A percentile compares a stretch with the other conserved stretches of the same genome.
phyloP scores from a whole-genome alignment of 2,329 filamentous ascomycete genomes.

The Penicillium sp. region DNA sequence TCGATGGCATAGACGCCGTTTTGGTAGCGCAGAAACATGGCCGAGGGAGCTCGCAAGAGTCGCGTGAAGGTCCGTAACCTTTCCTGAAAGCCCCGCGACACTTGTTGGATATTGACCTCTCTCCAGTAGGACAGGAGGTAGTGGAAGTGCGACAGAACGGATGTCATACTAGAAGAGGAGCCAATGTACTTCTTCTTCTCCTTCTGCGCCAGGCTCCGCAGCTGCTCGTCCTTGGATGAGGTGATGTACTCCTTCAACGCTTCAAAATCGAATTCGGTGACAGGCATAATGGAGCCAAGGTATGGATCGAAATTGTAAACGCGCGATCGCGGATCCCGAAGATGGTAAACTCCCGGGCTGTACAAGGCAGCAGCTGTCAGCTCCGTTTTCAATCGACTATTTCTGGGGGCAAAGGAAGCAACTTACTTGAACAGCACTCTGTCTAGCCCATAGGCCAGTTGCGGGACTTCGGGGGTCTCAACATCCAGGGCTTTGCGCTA shows the following conservation, averaged over 20 bases:
- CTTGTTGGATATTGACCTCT: conserved; percentile 54
- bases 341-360: conserved; percentile 71
- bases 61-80: conserved; percentile 57
- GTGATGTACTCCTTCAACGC: conserved; percentile 80
- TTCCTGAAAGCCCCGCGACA: conserved; percentile 64
- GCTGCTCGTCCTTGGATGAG: conserved; percentile 72
- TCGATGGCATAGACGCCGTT: conserved; percentile 83
- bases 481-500: too few relatives aligned
- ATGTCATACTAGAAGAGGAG: conserved; percentile 94
- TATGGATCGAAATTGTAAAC: conserved; percentile 98
- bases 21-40: conserved; percentile 77
- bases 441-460: conserved; percentile 65
- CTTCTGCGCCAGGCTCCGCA: conserved; percentile 56
- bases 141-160: conserved; percentile 80
- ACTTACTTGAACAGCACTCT: conserved; percentile 80
- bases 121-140: conserved; percentile 82
- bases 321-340: conserved; percentile 76
- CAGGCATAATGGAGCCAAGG: conserved; percentile 83
- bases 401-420: conserved; percentile 2
- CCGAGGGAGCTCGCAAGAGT: conserved; percentile 63
- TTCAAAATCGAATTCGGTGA: conserved; percentile 83
- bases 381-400: too few relatives aligned
- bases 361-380: too few relatives aligned
- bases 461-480: conserved; percentile 53
- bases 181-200: conserved; percentile 74